Base-by-base conservation (phyloP, 176 grass and related monocot species). In the Tuctoria greenei region DNA sequence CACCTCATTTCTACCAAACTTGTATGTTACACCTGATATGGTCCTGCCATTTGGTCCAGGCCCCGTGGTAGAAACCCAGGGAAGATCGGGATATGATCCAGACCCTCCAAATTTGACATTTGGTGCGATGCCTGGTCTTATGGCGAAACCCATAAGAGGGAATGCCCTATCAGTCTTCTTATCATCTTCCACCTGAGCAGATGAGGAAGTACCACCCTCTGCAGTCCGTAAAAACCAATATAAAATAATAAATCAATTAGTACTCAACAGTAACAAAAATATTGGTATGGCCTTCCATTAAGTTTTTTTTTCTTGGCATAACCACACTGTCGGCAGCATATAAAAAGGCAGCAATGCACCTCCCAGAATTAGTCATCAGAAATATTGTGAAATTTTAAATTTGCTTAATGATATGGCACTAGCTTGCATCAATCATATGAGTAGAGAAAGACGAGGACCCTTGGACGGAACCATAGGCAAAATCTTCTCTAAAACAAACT, bases 1-100 rank as follows among this genome's bases (percentile, higher is more conserved):
- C 69, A 95, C 49, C 62, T 99, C 86, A 7, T 88, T 89, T 72
- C 65, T 81, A 52, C 66, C 91, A 41, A 83, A 87, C 61, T 89
- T 99, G 77, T 99, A 99, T 46, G 95, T 92, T 45, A 95, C 95
- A 45, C 95, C 95, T 0, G 95, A 99, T 95, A 99, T 92, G 27
- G 89, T 95, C 69, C 84, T 92, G 21, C 82, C 95, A 57, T 84
- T 90, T 57, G 91, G 82, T 44, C 91, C 95, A 8, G 79, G 10
- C 7, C 87, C 91, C 1, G 82, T 86, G 21, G 95, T 84, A 63
- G 91, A 94, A 81, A 99, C 95, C 95, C 95, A 99, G 45, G 95
- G 95, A 74, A 99, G 95, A 79, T 92, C 87, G 1, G 95, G 91
- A 65, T 76, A 88, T 1, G 91, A 92, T 55, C 95, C 91, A 11